Evolutionary conservation across 2,329 filamentous ascomycete species (phyloP).

Genomic region (Cladosporium oxysporum): DNA sequence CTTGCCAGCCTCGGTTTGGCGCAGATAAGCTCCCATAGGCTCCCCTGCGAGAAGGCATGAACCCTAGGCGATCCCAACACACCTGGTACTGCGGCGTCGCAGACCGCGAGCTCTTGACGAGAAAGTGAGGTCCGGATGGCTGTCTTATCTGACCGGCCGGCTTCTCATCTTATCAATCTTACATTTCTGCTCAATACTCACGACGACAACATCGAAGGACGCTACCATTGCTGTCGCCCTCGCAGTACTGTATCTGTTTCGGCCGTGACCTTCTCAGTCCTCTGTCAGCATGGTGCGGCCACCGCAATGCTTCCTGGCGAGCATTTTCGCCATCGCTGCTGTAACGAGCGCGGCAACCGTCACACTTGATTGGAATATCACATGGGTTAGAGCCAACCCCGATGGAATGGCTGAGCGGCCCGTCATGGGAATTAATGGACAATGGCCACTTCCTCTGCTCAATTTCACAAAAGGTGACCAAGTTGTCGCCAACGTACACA

Average conservation of each 20-base stretch:
- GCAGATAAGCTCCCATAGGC: not conserved
- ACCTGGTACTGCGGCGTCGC: not conserved
- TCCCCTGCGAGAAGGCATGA: not conserved
- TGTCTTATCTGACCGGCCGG: slow-evolving; percentile 11
- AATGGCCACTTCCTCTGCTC: slow-evolving; percentile 73
- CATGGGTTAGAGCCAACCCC: slow-evolving; percentile 57
- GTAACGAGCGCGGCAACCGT: slow-evolving; percentile 37
- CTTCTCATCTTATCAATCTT: slow-evolving; percentile 17
- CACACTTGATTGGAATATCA: slow-evolving; percentile 55
- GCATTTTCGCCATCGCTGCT: not conserved
- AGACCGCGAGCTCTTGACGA: not conserved
- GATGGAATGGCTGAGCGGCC: slow-evolving; percentile 54
- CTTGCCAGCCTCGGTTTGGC: not conserved
- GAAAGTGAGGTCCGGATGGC: not conserved
- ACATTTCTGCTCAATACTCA: not conserved
- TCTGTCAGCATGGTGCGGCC: not conserved
- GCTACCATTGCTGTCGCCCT: not conserved
- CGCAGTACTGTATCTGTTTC: not conserved
- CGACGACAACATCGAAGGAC: not conserved
- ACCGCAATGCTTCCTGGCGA: not conserved
- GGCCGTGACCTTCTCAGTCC: not conserved
- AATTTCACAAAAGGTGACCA: slow-evolving; percentile 73
- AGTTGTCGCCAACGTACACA: slow-evolving; percentile 68
- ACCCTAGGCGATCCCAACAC: not conserved
- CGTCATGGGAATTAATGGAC: slow-evolving; percentile 69